These are phyloP conservation scores for Solanum phureja DNA, from an alignment of 257 asterid species.

Conservation along the genomic window DNA sequence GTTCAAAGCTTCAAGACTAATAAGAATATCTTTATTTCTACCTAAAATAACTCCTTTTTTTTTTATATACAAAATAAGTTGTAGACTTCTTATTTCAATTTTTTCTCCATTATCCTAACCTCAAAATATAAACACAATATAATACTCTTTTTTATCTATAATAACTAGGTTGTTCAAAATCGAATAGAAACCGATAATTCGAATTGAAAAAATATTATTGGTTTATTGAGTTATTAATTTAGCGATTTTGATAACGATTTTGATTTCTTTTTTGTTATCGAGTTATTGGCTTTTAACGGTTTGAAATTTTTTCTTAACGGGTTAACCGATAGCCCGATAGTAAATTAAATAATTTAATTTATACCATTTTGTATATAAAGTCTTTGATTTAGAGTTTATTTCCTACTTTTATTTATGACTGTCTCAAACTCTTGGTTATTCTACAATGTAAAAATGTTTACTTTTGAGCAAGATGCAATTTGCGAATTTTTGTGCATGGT, in stretches of 20 bases:
- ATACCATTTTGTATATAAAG: not conserved
- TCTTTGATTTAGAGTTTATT: no score
- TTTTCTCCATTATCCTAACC: not conserved
- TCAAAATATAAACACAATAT: not conserved
- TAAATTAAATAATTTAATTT: no score
- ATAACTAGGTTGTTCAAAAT: rapidly evolving
- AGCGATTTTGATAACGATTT: no score
- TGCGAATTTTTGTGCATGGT: rapidly evolving
- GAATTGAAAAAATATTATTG: no score
- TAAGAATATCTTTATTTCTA: not conserved
- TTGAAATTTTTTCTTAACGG: no score
- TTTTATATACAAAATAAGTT: not conserved
- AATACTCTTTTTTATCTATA: no score
- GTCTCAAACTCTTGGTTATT: no score
- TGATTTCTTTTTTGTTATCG: no score
- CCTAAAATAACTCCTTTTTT: not conserved
- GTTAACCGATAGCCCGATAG: not conserved
- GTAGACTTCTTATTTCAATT: not conserved
- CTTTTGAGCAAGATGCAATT: no score
- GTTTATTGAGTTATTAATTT: no score
- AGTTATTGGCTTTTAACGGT: no score
- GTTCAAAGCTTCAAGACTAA: not conserved
- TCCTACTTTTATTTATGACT: no score
- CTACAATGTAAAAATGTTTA: not conserved
- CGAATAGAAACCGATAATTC: rapidly evolving